Evolutionary conservation across 805 yeast genomes (phyloP).

Genomic region (Suhomyces sp.): DNA sequence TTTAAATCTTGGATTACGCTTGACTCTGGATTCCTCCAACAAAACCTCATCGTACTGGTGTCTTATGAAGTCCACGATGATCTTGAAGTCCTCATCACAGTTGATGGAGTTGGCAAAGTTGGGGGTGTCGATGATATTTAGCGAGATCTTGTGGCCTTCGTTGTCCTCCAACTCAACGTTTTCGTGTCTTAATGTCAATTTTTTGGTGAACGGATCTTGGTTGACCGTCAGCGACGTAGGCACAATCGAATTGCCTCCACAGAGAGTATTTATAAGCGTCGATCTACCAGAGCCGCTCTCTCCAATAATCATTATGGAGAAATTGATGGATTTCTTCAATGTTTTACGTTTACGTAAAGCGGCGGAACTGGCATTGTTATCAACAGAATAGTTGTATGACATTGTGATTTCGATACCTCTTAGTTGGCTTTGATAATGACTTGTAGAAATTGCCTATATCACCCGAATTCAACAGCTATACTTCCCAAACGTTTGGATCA

Average conservation of each 20-base stretch:
- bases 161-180: slow-evolving; percentile 82
- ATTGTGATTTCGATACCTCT: background rate
- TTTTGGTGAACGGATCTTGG: slow-evolving; percentile 49
- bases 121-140: slow-evolving; percentile 78
- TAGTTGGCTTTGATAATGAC: background rate
- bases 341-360: slow-evolving; percentile 66
- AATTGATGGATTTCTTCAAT: slow-evolving; percentile 78
- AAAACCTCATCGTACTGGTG: slow-evolving; percentile 82
- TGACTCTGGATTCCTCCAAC: slow-evolving; percentile 75
- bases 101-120: slow-evolving; percentile 77
- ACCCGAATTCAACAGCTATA: background rate
- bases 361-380: slow-evolving; percentile 32
- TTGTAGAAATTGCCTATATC: background rate
- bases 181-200: slow-evolving; percentile 67
- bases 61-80: slow-evolving; percentile 73
- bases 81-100: slow-evolving; percentile 62
- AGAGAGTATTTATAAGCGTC: slow-evolving; percentile 86
- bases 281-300: slow-evolving; percentile 86
- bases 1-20: slow-evolving; percentile 81
- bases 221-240: slow-evolving; percentile 63
- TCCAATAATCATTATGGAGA: slow-evolving; percentile 84
- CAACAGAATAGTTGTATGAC: slow-evolving; percentile 14
- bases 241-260: slow-evolving; percentile 79
- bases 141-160: slow-evolving; percentile 77
- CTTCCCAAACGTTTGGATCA: background rate